Evolutionary conservation across 805 yeast genomes (phyloP).

Genomic region (Wickerhamomyces chambardii): DNA sequence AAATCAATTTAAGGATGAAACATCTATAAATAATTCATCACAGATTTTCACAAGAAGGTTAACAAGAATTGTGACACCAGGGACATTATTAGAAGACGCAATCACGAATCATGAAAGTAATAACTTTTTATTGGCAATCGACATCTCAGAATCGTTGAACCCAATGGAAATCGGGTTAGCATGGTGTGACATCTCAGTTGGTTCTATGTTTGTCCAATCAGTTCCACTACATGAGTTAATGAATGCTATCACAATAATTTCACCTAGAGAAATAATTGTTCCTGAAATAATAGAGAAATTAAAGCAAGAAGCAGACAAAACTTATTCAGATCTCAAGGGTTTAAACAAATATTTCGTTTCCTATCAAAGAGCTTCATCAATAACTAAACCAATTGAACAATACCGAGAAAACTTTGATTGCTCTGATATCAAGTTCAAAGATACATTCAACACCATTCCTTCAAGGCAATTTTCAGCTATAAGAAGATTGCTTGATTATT

Average conservation of each 20-base stretch:
- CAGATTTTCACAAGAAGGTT: slow-evolving; percentile 55
- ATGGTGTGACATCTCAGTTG: slow-evolving; percentile 88
- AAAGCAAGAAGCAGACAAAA: slow-evolving; percentile 32
- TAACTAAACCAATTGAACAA: slow-evolving; percentile 26
- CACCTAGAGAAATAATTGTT: slow-evolving; percentile 73
- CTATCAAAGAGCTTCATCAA: slow-evolving; percentile 34
- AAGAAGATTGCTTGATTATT: slow-evolving; percentile 54
- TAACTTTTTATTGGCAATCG: slow-evolving; percentile 61
- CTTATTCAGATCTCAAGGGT: slow-evolving; percentile 53
- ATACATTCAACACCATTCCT: slow-evolving; percentile 23
- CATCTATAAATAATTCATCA: slow-evolving; percentile 20
- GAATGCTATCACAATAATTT: slow-evolving; percentile 67
- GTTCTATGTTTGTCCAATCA: slow-evolving; percentile 64
- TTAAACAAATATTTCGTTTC: slow-evolving; percentile 49
- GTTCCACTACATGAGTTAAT: slow-evolving; percentile 50
- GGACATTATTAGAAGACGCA: slow-evolving; percentile 83
- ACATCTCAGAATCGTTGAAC: slow-evolving; percentile 41
- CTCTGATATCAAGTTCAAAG: slow-evolving; percentile 10
- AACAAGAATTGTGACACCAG: slow-evolving; percentile 81
- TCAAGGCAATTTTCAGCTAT: slow-evolving; percentile 52
- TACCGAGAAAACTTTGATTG: slow-evolving; percentile 32
- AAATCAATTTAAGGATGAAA: slow-evolving; percentile 45
- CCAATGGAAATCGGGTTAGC: slow-evolving; percentile 55
- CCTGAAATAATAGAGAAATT: slow-evolving; percentile 33
- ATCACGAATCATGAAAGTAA: slow-evolving; percentile 66